Evolutionary conservation across 768 basidiomycete genomes (phyloP), one percentile per base, ranked within the genome.

Genomic region (Tylopilus felleus): DNA sequence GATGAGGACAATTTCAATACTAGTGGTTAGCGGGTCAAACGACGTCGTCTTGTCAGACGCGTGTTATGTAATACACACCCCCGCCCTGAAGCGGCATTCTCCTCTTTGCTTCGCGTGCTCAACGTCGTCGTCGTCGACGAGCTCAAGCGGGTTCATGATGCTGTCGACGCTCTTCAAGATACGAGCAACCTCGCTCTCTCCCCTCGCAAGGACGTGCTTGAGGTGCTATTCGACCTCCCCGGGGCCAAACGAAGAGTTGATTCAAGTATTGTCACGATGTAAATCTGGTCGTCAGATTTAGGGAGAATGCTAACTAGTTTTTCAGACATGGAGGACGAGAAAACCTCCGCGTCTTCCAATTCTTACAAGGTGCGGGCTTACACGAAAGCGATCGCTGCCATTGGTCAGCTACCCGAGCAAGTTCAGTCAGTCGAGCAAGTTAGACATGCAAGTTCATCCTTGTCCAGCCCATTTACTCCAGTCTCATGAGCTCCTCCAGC

Each of bases 281-380:
- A 60, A 47, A 72, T 67, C 23, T 28, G 45, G 28, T 14, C 21
- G 40, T 43, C 39, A 40, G 45, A 17, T 23, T 23, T 17, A 33
- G 33, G 22, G 3, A 10, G 8, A 14, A 41, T 42, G 23, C 53
- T 59, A 9, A 56, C 31, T 33, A 25, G 25, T 47, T 36, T 29
- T 22, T 23, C 41, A 61, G 81, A 76, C 62, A 73, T 75, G 64
- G 63, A 75, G 43, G 73, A 75, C 17, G 81, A 82, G 57, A 68
- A 73, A n/a, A 44, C 58, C 8, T 70, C 69, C 13, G 33, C 60
- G 4, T 52, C 61, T 21, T 52, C 69, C n/a, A 83, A 81, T 55
- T 55, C 55, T 5, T 82, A 73, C 71, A 82, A 80, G 69, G 65
- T 82, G 17, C 72, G 74, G 49, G 79, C 81, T 21, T 83, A 79